Percentiles rank a stretch among this genome's conserved stretches.
Evolutionary conservation across 331 rosid genomes (phyloP).

Genomic region (Acacia pycnantha): DNA sequence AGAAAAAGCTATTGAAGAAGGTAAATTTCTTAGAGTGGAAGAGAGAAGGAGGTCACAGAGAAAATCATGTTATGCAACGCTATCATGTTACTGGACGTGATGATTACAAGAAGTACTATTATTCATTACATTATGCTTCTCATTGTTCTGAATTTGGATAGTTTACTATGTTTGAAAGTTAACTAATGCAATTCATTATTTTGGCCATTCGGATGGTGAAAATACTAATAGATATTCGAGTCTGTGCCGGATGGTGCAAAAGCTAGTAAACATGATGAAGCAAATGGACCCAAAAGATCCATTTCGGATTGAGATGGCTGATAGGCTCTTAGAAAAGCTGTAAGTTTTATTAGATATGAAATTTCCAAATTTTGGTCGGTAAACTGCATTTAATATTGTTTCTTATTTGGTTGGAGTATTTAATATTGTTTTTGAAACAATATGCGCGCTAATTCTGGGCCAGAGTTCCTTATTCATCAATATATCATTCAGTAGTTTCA

Average conservation of each 20-base stretch:
- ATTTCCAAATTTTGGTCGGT: neutral
- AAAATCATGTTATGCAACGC: constrained; percentile 63
- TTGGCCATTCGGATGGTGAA: neutral
- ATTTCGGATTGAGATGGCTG: constrained; percentile 71
- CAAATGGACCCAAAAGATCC: constrained; percentile 86
- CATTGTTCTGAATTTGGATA: neutral
- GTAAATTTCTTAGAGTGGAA: constrained; percentile 86
- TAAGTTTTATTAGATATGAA: constrained; percentile 35
- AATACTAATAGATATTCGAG: constrained; percentile 55
- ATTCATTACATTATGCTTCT: neutral
- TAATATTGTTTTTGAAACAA: neutral
- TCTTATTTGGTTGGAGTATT: neutral
- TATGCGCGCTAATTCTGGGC: neutral
- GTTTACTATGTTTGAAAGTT: neutral
- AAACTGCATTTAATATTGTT: neutral
- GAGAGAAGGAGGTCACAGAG: constrained; percentile 84
- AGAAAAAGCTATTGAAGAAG: constrained; percentile 88
- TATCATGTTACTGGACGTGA: constrained; percentile 74
- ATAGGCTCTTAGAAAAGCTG: constrained; percentile 79
- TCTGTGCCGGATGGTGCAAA: constrained; percentile 72
- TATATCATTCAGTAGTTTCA: neutral
- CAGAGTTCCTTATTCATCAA: neutral
- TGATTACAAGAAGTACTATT: constrained; percentile 78
- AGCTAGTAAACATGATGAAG: constrained; percentile 65
- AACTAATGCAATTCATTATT: neutral